Evolutionary conservation across 2,329 filamentous ascomycete species (phyloP), one percentile per base, ranked within the genome.

Genomic region (Alternaria triticimaculans): DNA sequence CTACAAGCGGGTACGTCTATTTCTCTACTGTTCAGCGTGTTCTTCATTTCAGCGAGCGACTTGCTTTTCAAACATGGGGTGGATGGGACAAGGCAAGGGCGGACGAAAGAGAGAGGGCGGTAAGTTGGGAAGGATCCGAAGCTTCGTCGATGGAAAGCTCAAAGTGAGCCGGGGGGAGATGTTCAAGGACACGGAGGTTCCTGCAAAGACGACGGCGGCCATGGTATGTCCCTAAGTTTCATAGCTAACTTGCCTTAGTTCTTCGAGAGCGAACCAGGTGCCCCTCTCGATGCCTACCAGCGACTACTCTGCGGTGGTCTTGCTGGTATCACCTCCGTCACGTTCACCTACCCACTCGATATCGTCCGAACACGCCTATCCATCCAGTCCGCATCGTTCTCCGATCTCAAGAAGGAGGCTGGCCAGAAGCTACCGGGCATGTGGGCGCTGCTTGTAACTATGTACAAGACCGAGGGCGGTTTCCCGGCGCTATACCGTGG

Each of bases 321-420:
- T 58, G 96, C 96, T 21, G 96, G 96, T 64, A 93, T 99, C 75
- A 99, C 96, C 2, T 99, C 96, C 11, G 96, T 99, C 62, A 92
- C 93, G 63, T 90, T 92, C 76, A 99, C 96, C 55, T 99, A 99
- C 80, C 96, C 96, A 14, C 90, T 99, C 70, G 96, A 99, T 78
- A 99, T 99, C 76, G 95, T 98, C 64, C 92, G 96, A 65, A 99
- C 96, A 21, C 90, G 96, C 44, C 85, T 99, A 53, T 98, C 95
- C 8, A 97, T 99, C 58, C 96, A 99, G 80, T 94, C 94, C 4
- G 96, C 96, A n/a, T 97, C 95, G 6, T 98, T 99, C 80, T 88
- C 91, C 23, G 90, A 88, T 64, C 86, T 98, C 14, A 87, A 89
- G 56, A 66, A 68, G 33, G 69, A 76, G 55, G 63, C 72, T 14